These are phyloP conservation scores for Fusarium veterinarium DNA, from an alignment of 2,329 filamentous ascomycete genomes.

Conservation along the genomic window DNA sequence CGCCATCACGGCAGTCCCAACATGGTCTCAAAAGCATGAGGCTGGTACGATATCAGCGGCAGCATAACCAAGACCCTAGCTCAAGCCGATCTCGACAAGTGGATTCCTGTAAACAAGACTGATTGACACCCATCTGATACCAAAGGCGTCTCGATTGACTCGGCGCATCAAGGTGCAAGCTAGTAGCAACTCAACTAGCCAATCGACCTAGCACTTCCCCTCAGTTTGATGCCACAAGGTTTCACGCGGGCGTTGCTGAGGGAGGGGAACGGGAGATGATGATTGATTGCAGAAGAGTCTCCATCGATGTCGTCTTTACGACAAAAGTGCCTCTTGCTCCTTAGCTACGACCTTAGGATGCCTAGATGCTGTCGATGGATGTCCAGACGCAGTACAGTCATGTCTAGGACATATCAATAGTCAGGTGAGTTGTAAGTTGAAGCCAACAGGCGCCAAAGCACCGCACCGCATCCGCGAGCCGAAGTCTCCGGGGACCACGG, in stretches of 20 bases:
- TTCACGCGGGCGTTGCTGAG: slow-evolving; percentile 34
- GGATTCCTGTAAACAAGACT: slow-evolving; percentile 11
- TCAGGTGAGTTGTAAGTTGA: slow-evolving; percentile 42
- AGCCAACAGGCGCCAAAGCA: slow-evolving; percentile 37
- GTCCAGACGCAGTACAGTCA: neutral
- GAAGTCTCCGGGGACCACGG: slow-evolving; percentile 40
- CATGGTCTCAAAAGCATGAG: slow-evolving; percentile 32
- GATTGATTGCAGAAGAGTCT: slow-evolving; percentile 14
- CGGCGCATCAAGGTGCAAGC: slow-evolving; percentile 11
- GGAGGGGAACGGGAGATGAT: slow-evolving; percentile 8
- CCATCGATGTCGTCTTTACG: slow-evolving; percentile 5
- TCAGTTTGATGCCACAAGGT: slow-evolving; percentile 44
- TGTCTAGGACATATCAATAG: slow-evolving; percentile 18
- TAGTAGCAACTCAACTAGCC: slow-evolving; percentile 15
- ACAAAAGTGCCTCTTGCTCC: slow-evolving; percentile 5
- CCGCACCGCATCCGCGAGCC: slow-evolving; percentile 41
- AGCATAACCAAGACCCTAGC: slow-evolving; percentile 8
- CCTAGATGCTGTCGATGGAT: neutral
- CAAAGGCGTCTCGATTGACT: slow-evolving; percentile 31
- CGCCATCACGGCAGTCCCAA: slow-evolving; percentile 32
- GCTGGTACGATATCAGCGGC: slow-evolving; percentile 41
- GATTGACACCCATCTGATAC: slow-evolving; percentile 35
- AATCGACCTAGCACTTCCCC: slow-evolving; percentile 38
- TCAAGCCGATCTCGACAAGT: slow-evolving; percentile 1
- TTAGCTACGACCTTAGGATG: neutral